Evolutionary conservation across 176 grass and related monocot genomes (phyloP).

Genomic region (Urochloa ruziziensis): DNA sequence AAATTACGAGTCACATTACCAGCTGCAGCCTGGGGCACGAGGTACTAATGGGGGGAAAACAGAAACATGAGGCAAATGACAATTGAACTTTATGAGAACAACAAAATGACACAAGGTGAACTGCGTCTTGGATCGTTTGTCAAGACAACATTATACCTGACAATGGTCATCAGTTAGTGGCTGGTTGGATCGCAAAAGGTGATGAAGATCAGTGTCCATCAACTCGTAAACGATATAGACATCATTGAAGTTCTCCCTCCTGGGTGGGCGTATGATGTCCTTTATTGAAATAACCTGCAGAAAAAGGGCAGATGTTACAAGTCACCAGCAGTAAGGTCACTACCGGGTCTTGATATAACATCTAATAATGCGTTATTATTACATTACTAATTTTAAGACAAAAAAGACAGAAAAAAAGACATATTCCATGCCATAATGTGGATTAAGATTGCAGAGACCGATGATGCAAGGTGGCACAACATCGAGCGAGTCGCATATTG

Average conservation of each 20-base stretch:
- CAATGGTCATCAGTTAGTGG: constrained; percentile 89
- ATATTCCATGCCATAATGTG: neutral
- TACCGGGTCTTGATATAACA: neutral
- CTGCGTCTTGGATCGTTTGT: neutral
- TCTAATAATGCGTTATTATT: neutral
- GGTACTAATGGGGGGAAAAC: no score
- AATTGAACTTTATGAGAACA: neutral
- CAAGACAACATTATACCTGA: constrained; percentile 47
- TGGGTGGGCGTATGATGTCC: constrained; percentile 95
- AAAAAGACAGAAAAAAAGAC: no score
- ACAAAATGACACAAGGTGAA: neutral
- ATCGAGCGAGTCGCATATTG: neutral
- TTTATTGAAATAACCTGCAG: constrained; percentile 88
- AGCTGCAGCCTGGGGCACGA: neutral
- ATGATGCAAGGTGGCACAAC: neutral
- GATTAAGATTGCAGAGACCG: neutral
- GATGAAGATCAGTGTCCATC: constrained; percentile 98
- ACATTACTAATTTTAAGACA: neutral
- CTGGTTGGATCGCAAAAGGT: constrained; percentile 87
- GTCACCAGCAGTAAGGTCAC: neutral
- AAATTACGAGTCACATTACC: neutral
- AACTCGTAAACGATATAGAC: constrained; percentile 94
- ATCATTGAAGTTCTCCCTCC: constrained; percentile 91
- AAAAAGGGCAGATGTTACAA: neutral
- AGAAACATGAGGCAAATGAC: neutral